Base-by-base conservation (phyloP, 164 flowering plant genomes). In the Dillenia turbinata region DNA sequence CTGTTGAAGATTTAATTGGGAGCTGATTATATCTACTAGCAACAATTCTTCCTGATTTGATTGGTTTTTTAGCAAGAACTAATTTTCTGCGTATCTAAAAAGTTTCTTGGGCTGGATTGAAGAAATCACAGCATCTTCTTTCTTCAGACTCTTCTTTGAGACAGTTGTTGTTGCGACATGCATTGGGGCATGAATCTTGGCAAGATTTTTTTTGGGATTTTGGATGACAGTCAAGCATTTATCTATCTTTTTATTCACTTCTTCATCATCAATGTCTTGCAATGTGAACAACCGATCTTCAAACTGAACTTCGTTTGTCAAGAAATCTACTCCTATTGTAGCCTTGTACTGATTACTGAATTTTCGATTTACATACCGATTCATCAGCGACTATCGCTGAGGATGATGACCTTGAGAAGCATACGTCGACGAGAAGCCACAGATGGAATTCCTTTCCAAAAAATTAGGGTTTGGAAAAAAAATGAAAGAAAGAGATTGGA, bases 271-370 rank as follows among this genome's bases (percentile, higher is more conserved):
- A 22, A 85, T 77, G 0, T 75, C 92, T 12, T 75, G 70, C 12
- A 87, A 75, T 77, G 93, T 89, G 71, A 88, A 88, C 60, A 86
- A 65, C 73, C 89, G 79, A 63, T 90, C 96, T 49, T 90, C 96
- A 73, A 86, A 83, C 56, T 86, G 89, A 12, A 90, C 85, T 78
- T 88, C 96, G 69, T 90, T 89, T 0, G 91, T 89, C 74, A 87
- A 66, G 66, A 89, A 89, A 82, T 87, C 96, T 0, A 92, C 96
- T 57, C 93, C 96, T 73, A 89, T 89, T 6, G 96, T 89, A 0
- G 93, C 96, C 63, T 85, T 89, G 58, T 90, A 90, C 80, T 90
- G 96, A 69, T 83, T 86, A 65, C 90, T 90, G 54, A 90, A 90
- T 80, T 90, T 90, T 13, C 85, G 85, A 72, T 90, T 88, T 58